Conservation (phyloP, 805 yeast species). For the Wickerhamiella lipophila region DNA sequence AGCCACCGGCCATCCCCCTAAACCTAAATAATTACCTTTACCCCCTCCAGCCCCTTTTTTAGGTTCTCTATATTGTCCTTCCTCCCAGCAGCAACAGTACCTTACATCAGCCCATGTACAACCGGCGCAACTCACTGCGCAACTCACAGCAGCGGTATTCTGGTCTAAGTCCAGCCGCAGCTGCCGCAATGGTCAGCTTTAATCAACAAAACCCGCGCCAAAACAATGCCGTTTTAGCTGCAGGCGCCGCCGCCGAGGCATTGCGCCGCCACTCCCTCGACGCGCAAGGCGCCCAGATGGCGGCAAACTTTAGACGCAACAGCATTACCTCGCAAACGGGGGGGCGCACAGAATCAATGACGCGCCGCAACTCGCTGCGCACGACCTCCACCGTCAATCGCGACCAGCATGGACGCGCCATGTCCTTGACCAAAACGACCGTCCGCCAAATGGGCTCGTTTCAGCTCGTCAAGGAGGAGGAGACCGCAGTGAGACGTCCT, state of each 20-base stretch:
- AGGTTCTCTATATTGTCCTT: background rate
- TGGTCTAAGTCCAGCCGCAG: constrained; percentile 30
- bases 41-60: background rate
- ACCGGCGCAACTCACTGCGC: constrained; percentile 11
- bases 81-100: background rate
- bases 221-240: constrained; percentile 15
- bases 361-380: constrained; percentile 22
- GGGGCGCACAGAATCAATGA: constrained; percentile 14
- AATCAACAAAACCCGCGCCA: constrained; percentile 6
- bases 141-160: constrained; percentile 7
- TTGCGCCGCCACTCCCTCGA: constrained; percentile 26
- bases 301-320: constrained; percentile 17
- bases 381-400: constrained; percentile 23
- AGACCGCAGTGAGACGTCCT: constrained; percentile 18
- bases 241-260: constrained; percentile 30
- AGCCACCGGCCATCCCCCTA: too few species aligned
- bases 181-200: constrained; percentile 47
- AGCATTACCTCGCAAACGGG: constrained; percentile 14
- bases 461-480: constrained; percentile 26
- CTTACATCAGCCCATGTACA: constrained; percentile 10
- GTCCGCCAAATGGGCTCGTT: constrained; percentile 29
- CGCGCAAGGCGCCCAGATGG: constrained; percentile 19
- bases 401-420: constrained; percentile 26
- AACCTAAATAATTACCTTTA: background rate
- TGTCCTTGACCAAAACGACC: constrained; percentile 30